These are phyloP conservation scores for Tuber melanosporum DNA, from an alignment of 495 filamentous ascomycete species.

Conservation along the genomic window DNA sequence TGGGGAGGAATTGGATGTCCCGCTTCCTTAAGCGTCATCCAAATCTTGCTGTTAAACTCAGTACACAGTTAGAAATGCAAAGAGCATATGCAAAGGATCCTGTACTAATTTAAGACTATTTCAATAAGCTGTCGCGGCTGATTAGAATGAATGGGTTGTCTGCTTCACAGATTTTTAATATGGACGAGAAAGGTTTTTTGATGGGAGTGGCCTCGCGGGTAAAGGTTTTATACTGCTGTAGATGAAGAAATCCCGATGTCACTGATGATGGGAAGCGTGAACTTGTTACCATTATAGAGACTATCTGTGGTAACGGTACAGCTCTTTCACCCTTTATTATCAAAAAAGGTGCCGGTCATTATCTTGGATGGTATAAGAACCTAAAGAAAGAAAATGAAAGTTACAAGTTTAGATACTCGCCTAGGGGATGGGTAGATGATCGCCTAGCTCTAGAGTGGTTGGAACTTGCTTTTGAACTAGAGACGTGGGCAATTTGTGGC, in stretches of 20 bases:
- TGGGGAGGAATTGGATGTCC: constrained; percentile 5
- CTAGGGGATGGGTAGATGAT: constrained; percentile 10
- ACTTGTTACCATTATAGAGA: constrained; percentile 13
- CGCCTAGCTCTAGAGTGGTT: constrained; percentile 8
- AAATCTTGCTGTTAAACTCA: constrained; percentile 5
- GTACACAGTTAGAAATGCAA: constrained; percentile 9
- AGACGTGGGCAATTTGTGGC: background rate
- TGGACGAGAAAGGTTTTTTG: constrained; percentile 11
- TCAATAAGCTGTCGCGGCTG: background rate
- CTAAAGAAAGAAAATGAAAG: background rate
- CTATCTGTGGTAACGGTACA: constrained; percentile 8
- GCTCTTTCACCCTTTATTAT: constrained; percentile 11
- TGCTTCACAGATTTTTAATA: constrained; percentile 8
- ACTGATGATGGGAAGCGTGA: constrained; percentile 12
- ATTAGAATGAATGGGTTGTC: background rate
- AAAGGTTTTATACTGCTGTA: constrained; percentile 2
- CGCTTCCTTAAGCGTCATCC: constrained; percentile 11
- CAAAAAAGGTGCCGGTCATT: constrained; percentile 15
- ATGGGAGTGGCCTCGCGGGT: background rate
- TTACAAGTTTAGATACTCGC: background rate
- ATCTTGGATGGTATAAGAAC: constrained; percentile 10
- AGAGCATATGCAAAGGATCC: constrained; percentile 9
- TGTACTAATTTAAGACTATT: constrained; percentile 4
- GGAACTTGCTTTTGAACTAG: constrained; percentile 11
- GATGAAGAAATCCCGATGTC: constrained; percentile 1